Evolutionary conservation across 371 early-diverging fungal species (phyloP), one percentile per base, ranked within the genome.

Genomic region (Mycotypha africana): DNA sequence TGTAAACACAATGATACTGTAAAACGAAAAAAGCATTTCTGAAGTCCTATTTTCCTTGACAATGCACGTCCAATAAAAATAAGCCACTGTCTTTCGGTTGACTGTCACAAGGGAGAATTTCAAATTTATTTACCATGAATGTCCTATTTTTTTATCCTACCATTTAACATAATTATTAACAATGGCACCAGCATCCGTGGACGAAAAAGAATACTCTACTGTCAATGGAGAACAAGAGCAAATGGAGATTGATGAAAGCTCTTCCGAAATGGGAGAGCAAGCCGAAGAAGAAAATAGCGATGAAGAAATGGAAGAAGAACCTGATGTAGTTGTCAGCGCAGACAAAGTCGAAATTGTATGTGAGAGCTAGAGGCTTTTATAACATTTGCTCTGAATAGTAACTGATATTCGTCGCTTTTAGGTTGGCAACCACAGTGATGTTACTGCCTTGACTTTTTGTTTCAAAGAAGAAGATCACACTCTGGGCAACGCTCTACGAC

Each of bases 381-480:
- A 28, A 28, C n/a, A n/a, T n/a, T n/a, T n/a, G n/a, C n/a, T 35
- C 8, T 35, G 19, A 35, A n/a, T 35, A 16, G n/a, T 3, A n/a
- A n/a, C n/a, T n/a, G n/a, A n/a, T n/a, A n/a, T 28, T 28, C 12
- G 30, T 28, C 4, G 9, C 15, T 15, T 9, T 21, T 51, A 56
- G 57, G 51, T 56, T 38, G 85, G 87, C 21, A 81, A 81, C 37
- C 70, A 74, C 46, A 62, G 67, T 21, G 93, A 93, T 66, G 72
- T 78, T 33, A 79, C 84, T 12, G 82, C 85, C 30, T 82, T 86
- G 57, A 97, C 97, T 0, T 93, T 95, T 54, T 75, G 75, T 42
- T 79, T 97, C 44, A 76, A 79, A 47, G 87, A 94, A 46, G 97
- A 97, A 67, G 98, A 96, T 65, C 98, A 98, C 65, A 98, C 97